Conservation (phyloP, 2,329 filamentous ascomycete genomes). For the Epichloe coenophiala region DNA sequence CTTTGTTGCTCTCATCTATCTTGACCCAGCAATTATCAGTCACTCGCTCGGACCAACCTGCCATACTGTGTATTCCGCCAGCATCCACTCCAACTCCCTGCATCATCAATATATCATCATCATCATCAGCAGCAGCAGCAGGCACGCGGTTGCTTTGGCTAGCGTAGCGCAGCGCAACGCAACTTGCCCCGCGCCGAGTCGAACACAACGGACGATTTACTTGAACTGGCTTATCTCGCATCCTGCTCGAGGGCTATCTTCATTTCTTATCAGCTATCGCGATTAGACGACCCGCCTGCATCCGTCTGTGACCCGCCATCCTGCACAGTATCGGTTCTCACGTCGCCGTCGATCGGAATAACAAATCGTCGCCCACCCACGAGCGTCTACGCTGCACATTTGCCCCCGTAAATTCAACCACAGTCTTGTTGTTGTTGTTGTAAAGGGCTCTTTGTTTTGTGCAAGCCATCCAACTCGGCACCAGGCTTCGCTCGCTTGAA, state of each 20-base stretch:
- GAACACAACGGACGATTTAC: not conserved
- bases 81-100: not conserved
- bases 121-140: not conserved
- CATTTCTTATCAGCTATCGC: not conserved
- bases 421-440: not conserved
- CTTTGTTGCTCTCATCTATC: not conserved
- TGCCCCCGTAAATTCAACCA: not conserved
- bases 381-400: too few species aligned
- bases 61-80: not conserved
- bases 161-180: not conserved
- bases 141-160: not conserved
- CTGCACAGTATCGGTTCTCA: not conserved
- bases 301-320: not conserved
- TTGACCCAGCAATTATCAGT: not conserved
- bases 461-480: not conserved
- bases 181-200: not conserved
- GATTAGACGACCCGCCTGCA: not conserved
- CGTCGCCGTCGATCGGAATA: too few species aligned
- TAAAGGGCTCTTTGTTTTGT: too few species aligned
- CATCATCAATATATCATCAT: not conserved
- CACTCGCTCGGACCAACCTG: not conserved
- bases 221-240: constrained; percentile 1
- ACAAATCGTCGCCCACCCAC: too few species aligned
- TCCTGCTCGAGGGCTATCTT: not conserved
- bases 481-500: not conserved